Evolutionary conservation across 2,329 filamentous ascomycete genomes (phyloP).

Genomic region (Endothia cerciana): DNA sequence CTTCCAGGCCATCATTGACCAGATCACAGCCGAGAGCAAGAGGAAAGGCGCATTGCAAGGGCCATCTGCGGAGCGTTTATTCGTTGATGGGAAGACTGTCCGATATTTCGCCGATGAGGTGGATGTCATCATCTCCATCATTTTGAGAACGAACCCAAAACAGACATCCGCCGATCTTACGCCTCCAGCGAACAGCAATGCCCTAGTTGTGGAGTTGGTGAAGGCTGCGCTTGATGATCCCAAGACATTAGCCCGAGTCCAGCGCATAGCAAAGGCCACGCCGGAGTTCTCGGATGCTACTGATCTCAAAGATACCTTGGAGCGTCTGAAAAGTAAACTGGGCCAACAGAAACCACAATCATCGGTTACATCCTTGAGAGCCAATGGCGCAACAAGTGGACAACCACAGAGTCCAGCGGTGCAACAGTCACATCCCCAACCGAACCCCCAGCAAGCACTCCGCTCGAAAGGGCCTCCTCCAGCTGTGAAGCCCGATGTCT

Average conservation of each 20-base stretch:
- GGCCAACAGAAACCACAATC: conserved; percentile 39
- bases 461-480: conserved; percentile 64
- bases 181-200: conserved; percentile 58
- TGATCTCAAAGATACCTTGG: conserved; percentile 57
- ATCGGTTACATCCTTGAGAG: conserved; percentile 29
- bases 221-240: conserved; percentile 60
- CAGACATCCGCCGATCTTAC: conserved; percentile 58
- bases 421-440: conserved; percentile 21
- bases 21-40: conserved; percentile 67
- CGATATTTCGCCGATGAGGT: conserved; percentile 65
- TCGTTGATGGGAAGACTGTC: conserved; percentile 60
- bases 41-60: conserved; percentile 54
- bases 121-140: conserved; percentile 60
- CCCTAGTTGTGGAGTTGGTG: conserved; percentile 59
- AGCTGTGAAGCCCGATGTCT: conserved; percentile 60
- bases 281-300: conserved; percentile 56
- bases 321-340: conserved; percentile 50
- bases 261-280: conserved; percentile 56
- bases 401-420: conserved; percentile 16
- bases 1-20: conserved; percentile 81
- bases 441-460: conserved; percentile 54
- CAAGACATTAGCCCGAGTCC: conserved; percentile 54
- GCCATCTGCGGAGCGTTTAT: conserved; percentile 57
- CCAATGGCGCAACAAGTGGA: conserved; percentile 30
- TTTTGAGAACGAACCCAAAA: conserved; percentile 60